A percentile compares a stretch with the other conserved stretches of the same genome.
These are phyloP conservation scores for Trametopsis cervina DNA, from an alignment of 768 basidiomycete genomes.

Conservation along the genomic window DNA sequence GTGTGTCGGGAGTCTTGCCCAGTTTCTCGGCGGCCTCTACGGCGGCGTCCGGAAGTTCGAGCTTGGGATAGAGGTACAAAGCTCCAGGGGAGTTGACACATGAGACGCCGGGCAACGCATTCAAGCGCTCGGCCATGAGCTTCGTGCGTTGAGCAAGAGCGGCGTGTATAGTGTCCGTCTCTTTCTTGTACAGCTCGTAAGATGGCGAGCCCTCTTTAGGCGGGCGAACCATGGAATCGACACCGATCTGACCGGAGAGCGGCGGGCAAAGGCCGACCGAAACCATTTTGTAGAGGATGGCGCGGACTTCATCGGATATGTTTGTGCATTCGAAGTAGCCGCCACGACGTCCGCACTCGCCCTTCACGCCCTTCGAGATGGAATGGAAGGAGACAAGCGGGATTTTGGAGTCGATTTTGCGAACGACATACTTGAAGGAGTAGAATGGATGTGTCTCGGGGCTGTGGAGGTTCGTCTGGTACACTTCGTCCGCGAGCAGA, in stretches of 20 bases:
- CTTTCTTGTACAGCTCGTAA: conserved; percentile 74
- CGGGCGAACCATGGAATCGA: conserved; percentile 85
- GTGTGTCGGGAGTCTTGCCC: conserved; percentile 81
- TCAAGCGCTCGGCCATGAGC: conserved; percentile 75
- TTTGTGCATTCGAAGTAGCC: conserved; percentile 95
- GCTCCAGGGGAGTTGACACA: conserved; percentile 90
- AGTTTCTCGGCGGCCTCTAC: conserved; percentile 61
- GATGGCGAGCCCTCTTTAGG: conserved; percentile 71
- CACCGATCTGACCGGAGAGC: conserved; percentile 85
- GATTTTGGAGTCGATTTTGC: conserved; percentile 57
- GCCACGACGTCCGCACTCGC: conserved; percentile 95
- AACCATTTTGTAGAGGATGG: conserved; percentile 95
- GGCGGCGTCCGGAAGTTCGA: conserved; percentile 68
- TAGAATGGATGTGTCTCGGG: conserved; percentile 66
- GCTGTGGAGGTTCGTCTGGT: conserved; percentile 88
- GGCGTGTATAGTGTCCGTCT: conserved; percentile 74
- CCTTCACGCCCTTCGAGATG: conserved; percentile 92
- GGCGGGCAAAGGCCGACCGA: conserved; percentile 87
- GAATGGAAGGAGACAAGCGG: conserved; percentile 95
- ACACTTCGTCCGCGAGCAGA: conserved; percentile 97
- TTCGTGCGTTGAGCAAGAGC: conserved; percentile 65
- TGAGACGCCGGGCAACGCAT: conserved; percentile 76
- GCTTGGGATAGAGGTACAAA: conserved; percentile 87
- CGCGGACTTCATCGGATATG: conserved; percentile 66
- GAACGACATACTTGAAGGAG: conserved; percentile 88